These are phyloP conservation scores for Boletales sp. DNA, from an alignment of 768 basidiomycete species.

Conservation along the genomic window DNA sequence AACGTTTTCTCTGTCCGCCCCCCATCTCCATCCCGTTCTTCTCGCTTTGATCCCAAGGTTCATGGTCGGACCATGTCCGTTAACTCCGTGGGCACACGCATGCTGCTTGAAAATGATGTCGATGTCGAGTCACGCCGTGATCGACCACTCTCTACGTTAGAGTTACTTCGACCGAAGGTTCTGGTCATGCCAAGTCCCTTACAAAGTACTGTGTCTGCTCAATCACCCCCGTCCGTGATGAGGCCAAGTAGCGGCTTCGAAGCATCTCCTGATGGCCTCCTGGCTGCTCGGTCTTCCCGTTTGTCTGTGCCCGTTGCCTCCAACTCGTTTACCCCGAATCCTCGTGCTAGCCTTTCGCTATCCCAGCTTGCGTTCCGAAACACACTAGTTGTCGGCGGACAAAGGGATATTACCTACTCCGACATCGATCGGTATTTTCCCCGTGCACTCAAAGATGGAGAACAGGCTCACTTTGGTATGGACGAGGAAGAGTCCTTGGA, in stretches of 20 bases:
- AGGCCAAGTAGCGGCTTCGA: constrained; percentile 57
- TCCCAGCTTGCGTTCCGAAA: constrained; percentile 88
- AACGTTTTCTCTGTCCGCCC: constrained; percentile 71
- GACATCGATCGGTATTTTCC: constrained; percentile 63
- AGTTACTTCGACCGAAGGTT: constrained; percentile 85
- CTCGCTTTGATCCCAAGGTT: constrained; percentile 81
- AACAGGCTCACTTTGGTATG: constrained; percentile 57
- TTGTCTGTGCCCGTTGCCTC: constrained; percentile 43
- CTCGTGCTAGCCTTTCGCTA: constrained; percentile 64
- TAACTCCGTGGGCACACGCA: constrained; percentile 62
- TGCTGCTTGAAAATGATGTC: constrained; percentile 55
- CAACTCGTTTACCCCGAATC: constrained; percentile 75
- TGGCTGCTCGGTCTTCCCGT: constrained; percentile 61
- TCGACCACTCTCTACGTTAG: constrained; percentile 67
- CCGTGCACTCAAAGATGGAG: constrained; percentile 73
- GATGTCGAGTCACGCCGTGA: constrained; percentile 37
- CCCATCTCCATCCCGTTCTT: constrained; percentile 56
- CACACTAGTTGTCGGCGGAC: constrained; percentile 67
- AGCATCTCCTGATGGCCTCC: constrained; percentile 65
- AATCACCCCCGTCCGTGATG: constrained; percentile 31
- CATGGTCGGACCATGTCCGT: constrained; percentile 61
- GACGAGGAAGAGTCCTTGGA: constrained; percentile 35
- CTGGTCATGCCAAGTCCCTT: constrained; percentile 92
- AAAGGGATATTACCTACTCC: constrained; percentile 56
- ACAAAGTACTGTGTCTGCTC: constrained; percentile 42